These are phyloP conservation scores for Coleophoma eucalyptorum DNA, from an alignment of 2,329 filamentous ascomycete species.

Conservation along the genomic window DNA sequence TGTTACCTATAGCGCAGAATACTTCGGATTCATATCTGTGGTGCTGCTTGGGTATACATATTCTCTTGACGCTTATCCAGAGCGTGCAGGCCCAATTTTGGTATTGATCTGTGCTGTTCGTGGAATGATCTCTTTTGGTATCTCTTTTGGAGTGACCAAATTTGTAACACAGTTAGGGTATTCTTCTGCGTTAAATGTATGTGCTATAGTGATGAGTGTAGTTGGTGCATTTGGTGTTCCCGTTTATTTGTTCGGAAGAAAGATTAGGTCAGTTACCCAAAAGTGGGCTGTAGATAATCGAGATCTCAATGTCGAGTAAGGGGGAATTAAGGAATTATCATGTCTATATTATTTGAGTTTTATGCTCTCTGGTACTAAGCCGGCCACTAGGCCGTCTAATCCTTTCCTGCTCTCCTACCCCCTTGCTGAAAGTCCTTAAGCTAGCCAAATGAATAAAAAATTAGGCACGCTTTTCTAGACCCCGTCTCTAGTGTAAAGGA, in stretches of 20 bases:
- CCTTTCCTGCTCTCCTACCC: no score
- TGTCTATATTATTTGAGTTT: no score
- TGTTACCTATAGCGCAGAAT: not conserved
- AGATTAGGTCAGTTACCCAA: not conserved
- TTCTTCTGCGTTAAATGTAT: not conserved
- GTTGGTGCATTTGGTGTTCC: not conserved
- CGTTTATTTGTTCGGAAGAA: not conserved
- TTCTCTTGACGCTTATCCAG: not conserved
- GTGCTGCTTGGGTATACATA: not conserved
- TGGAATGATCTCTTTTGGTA: not conserved
- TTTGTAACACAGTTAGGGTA: not conserved
- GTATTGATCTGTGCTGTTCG: not conserved
- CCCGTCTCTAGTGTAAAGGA: no score
- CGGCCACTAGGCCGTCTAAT: no score
- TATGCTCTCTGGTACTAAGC: no score
- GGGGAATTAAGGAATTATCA: no score
- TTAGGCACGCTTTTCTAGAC: no score
- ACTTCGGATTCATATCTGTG: not conserved
- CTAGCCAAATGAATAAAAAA: no score
- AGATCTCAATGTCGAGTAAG: no score
- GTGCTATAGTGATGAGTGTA: conserved; percentile 1
- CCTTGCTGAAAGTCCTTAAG: no score
- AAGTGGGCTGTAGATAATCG: conserved; percentile 1
- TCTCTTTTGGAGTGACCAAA: not conserved
- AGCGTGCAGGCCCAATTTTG: not conserved